Percentiles rank a stretch among this genome's conserved stretches.
Conservation (phyloP, 176 grass and related monocot genomes). For the Hyparrhenia diplandra region DNA sequence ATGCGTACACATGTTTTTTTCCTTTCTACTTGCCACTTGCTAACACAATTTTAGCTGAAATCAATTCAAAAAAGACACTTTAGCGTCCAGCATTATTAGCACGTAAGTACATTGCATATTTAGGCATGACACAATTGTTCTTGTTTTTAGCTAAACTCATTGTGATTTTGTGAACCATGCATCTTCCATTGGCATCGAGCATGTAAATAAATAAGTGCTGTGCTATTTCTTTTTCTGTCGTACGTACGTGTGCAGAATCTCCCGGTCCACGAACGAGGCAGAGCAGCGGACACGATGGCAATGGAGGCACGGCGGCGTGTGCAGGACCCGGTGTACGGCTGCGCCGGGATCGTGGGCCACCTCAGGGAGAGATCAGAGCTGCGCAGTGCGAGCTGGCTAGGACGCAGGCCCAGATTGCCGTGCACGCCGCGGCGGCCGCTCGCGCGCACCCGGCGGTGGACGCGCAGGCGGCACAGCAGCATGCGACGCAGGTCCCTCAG, state of each 20-base stretch:
- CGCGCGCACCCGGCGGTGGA: neutral
- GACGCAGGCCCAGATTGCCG: slow-evolving; percentile 44
- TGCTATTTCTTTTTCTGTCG: too few species aligned
- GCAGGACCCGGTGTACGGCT: slow-evolving; percentile 72
- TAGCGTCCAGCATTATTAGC: neutral
- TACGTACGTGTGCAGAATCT: slow-evolving; percentile 31
- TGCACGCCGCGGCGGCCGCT: neutral
- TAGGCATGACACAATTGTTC: neutral
- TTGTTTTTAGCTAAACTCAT: neutral
- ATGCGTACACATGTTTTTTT: too few species aligned
- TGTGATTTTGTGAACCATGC: neutral
- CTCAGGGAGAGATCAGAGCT: slow-evolving; percentile 44
- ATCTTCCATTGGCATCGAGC: neutral
- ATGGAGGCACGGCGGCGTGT: slow-evolving; percentile 51
- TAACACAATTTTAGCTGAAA: too few species aligned
- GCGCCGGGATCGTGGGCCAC: slow-evolving; percentile 37
- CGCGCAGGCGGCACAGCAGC: neutral
- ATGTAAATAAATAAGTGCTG: too few species aligned
- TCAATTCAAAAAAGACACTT: too few species aligned
- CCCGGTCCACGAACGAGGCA: slow-evolving; percentile 24
- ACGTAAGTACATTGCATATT: neutral
- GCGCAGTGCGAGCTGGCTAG: slow-evolving; percentile 50
- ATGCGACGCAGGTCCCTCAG: neutral
- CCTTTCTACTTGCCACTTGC: too few species aligned
- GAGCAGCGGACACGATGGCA: slow-evolving; percentile 46